A percentile compares a stretch with the other conserved stretches of the same genome.
phyloP scores from a whole-genome alignment of 2,329 filamentous ascomycete genomes.

The Epichloe gansuensis region DNA sequence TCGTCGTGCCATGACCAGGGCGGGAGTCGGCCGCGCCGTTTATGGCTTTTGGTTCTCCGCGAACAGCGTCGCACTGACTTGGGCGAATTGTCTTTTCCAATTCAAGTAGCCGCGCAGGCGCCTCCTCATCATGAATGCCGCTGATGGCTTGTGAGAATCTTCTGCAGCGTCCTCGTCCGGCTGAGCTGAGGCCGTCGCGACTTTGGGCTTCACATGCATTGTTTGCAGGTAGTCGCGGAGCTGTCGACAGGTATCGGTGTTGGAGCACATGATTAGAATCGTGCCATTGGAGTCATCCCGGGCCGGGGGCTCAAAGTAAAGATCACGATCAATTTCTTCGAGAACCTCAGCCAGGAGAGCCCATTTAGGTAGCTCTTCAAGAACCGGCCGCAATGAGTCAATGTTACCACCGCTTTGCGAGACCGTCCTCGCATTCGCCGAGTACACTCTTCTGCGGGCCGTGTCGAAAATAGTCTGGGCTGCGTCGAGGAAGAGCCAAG shows the following conservation, averaged over 20 bases:
- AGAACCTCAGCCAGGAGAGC: constrained; percentile 75
- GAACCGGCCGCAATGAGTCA: constrained; percentile 60
- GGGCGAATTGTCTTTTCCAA: constrained; percentile 84
- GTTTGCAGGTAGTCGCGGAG: constrained; percentile 83
- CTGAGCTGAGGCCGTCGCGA: constrained; percentile 20
- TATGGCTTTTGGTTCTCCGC: constrained; percentile 68
- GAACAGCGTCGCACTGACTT: constrained; percentile 69
- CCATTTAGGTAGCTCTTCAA: constrained; percentile 97
- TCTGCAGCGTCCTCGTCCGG: constrained; percentile 31
- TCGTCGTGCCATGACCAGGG: constrained; percentile 30
- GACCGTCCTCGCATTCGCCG: constrained; percentile 47
- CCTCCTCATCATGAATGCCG: constrained; percentile 77
- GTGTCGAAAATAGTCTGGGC: constrained; percentile 90
- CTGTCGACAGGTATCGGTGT: constrained; percentile 75
- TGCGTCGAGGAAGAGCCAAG: constrained; percentile 92
- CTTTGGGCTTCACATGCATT: constrained; percentile 62
- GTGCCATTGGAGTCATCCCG: constrained; percentile 81
- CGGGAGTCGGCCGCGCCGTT: constrained; percentile 52
- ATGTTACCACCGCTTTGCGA: constrained; percentile 31
- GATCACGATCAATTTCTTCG: constrained; percentile 83
- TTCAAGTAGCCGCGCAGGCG: constrained; percentile 75
- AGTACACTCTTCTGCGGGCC: constrained; percentile 78
- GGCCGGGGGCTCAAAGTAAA: constrained; percentile 68
- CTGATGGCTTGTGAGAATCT: constrained; percentile 54
- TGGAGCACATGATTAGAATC: constrained; percentile 90